Evolutionary conservation across 2,329 filamentous ascomycete species (phyloP).

Genomic region (Diaporthe ampelina): DNA sequence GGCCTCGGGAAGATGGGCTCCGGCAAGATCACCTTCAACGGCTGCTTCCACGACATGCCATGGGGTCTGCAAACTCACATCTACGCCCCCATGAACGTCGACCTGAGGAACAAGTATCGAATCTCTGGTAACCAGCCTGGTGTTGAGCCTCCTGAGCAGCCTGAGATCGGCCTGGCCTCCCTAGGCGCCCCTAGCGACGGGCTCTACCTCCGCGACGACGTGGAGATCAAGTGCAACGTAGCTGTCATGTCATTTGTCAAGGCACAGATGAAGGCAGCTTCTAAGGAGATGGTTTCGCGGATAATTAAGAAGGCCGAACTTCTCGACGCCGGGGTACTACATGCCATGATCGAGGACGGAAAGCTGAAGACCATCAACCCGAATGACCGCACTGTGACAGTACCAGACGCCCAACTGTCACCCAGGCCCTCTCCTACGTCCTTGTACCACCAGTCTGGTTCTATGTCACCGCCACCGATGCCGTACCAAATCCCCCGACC

Average conservation of each 20-base stretch:
- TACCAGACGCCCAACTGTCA: conserved; percentile 7
- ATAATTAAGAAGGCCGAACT: conserved; percentile 81
- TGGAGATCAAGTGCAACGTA: conserved; percentile 79
- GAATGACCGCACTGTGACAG: conserved; percentile 60
- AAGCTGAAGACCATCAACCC: conserved; percentile 71
- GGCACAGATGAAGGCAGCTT: conserved; percentile 75
- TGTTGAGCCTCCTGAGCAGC: conserved; percentile 70
- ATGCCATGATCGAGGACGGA: conserved; percentile 77
- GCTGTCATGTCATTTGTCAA: conserved; percentile 76
- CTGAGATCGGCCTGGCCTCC: conserved; percentile 71
- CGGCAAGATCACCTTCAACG: conserved; percentile 77
- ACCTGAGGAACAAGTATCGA: conserved; percentile 77
- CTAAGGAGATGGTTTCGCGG: conserved; percentile 76
- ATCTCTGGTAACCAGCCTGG: conserved; percentile 79
- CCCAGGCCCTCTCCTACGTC: conserved; percentile 23
- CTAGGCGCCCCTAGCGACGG: conserved; percentile 75
- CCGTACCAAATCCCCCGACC: conserved; percentile 59
- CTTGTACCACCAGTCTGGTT: conserved; percentile 26
- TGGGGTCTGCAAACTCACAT: conserved; percentile 81
- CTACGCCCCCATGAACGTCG: conserved; percentile 76
- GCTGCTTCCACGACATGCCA: conserved; percentile 80
- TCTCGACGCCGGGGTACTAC: conserved; percentile 74
- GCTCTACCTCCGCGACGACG: conserved; percentile 77
- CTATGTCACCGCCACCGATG: conserved; percentile 28
- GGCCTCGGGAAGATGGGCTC: conserved; percentile 76